These are phyloP conservation scores for Pezicula neosporulosa DNA, from an alignment of 2,329 filamentous ascomycete genomes.

Conservation along the genomic window DNA sequence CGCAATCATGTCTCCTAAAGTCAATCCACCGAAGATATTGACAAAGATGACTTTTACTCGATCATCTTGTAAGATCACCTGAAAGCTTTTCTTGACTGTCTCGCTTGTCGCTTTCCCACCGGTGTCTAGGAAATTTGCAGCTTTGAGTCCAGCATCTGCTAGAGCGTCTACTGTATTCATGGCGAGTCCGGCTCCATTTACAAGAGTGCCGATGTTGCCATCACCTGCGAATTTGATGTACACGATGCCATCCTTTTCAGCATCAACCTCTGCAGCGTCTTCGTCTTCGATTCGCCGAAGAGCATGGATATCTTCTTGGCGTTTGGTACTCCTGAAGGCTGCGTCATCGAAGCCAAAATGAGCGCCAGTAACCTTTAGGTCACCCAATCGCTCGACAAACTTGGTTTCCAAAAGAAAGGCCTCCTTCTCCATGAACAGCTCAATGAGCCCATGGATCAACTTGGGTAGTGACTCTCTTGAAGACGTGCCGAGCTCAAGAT, in stretches of 20 bases:
- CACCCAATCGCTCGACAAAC: conserved; percentile 36
- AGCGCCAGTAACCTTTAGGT: conserved; percentile 48
- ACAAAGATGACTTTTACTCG: conserved; percentile 71
- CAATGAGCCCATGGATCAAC: conserved; percentile 51
- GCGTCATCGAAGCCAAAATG: conserved; percentile 69
- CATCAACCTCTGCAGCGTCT: conserved; percentile 55
- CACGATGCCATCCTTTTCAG: conserved; percentile 70
- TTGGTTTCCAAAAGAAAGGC: conserved; percentile 56
- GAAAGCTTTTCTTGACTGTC: conserved; percentile 76
- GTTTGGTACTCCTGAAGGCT: conserved; percentile 57
- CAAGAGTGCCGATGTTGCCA: conserved; percentile 73
- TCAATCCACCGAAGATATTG: conserved; percentile 63
- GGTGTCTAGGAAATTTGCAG: conserved; percentile 85
- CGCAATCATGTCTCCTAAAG: conserved; percentile 76
- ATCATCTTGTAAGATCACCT: conserved; percentile 66
- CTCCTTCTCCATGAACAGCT: conserved; percentile 61
- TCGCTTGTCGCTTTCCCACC: conserved; percentile 83
- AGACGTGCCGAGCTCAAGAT: conserved; percentile 45
- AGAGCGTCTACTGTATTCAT: conserved; percentile 91
- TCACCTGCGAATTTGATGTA: conserved; percentile 61
- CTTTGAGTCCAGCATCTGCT: conserved; percentile 59
- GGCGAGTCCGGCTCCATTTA: conserved; percentile 85
- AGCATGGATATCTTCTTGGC: conserved; percentile 57
- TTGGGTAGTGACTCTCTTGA: conserved; percentile 40
- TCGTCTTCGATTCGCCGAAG: conserved; percentile 49